phyloP scores from a whole-genome alignment of 768 basidiomycete genomes.

The Auriscalpium orientale region DNA sequence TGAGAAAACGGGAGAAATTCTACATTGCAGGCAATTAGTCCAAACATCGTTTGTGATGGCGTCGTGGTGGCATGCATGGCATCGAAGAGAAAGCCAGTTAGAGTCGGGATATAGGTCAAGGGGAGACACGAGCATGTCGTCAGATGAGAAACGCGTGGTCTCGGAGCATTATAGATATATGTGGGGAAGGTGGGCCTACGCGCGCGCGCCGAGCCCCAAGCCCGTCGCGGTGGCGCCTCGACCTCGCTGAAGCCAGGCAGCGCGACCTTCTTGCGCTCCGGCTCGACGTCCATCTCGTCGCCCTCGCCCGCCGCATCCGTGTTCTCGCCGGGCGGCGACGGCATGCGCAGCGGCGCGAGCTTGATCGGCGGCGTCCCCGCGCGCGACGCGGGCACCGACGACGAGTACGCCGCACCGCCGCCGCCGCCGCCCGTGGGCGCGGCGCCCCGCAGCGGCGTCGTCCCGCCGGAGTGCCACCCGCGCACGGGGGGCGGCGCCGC shows the following conservation, averaged over 20 bases:
- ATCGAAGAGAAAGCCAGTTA: too few species aligned
- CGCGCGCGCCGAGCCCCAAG: background rate
- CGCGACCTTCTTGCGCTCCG: conserved; percentile 17
- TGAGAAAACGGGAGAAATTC: too few species aligned
- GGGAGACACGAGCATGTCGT: too few species aligned
- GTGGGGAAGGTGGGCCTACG: too few species aligned
- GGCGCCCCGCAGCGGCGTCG: conserved; percentile 9
- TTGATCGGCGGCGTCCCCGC: conserved; percentile 66
- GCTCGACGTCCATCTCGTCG: conserved; percentile 6
- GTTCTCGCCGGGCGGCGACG: conserved; percentile 19
- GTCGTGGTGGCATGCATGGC: too few species aligned
- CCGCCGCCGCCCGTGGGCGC: conserved; percentile 14
- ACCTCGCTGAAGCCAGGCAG: conserved; percentile 25
- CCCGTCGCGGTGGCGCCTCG: conserved; percentile 16
- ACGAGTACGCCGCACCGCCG: background rate
- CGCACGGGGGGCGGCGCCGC: conserved; percentile 7
- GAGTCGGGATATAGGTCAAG: too few species aligned
- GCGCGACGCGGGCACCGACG: conserved; percentile 46
- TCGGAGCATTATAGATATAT: too few species aligned
- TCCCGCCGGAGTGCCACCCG: conserved; percentile 1
- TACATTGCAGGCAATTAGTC: too few species aligned
- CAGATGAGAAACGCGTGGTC: too few species aligned
- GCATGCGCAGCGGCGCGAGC: conserved; percentile 58
- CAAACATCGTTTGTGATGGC: too few species aligned
- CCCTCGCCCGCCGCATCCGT: conserved; percentile 1